Conservation (phyloP, 495 filamentous ascomycete genomes). For the Neurospora sp. region DNA sequence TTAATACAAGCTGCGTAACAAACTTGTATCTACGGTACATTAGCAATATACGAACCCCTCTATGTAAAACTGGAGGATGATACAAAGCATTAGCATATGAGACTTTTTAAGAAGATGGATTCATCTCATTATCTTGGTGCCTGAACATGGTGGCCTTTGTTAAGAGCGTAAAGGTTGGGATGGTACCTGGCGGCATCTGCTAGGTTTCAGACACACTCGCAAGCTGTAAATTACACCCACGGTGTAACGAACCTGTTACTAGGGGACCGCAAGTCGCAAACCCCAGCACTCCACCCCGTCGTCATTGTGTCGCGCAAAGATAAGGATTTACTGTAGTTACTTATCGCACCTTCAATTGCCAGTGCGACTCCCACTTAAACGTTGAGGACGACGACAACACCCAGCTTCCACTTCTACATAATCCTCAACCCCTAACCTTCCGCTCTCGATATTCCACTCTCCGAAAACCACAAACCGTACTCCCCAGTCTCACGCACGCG, state of each 20-base stretch:
- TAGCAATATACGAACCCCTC: not conserved
- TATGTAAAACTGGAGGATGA: too few relatives aligned
- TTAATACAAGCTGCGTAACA: not conserved
- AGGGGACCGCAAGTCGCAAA: not conserved
- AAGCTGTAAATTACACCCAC: not conserved
- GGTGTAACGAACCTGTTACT: not conserved
- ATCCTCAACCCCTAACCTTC: not conserved
- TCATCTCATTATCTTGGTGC: too few relatives aligned
- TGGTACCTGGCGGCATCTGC: too few relatives aligned
- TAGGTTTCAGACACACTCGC: not conserved
- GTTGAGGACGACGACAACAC: not conserved
- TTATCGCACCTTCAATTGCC: not conserved
- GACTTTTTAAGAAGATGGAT: too few relatives aligned
- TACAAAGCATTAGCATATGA: too few relatives aligned
- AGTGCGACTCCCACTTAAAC: not conserved
- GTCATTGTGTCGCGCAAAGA: not conserved
- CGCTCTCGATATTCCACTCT: not conserved
- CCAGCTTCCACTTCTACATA: not conserved
- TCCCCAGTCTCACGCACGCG: not conserved
- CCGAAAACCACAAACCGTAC: not conserved
- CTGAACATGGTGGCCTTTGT: too few relatives aligned
- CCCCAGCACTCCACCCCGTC: not conserved
- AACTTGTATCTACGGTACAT: not conserved
- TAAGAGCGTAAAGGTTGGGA: too few relatives aligned
- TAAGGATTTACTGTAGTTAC: not conserved